Evolutionary conservation across 306 rosid genomes (phyloP).

Genomic region (Carpinus viminea): DNA sequence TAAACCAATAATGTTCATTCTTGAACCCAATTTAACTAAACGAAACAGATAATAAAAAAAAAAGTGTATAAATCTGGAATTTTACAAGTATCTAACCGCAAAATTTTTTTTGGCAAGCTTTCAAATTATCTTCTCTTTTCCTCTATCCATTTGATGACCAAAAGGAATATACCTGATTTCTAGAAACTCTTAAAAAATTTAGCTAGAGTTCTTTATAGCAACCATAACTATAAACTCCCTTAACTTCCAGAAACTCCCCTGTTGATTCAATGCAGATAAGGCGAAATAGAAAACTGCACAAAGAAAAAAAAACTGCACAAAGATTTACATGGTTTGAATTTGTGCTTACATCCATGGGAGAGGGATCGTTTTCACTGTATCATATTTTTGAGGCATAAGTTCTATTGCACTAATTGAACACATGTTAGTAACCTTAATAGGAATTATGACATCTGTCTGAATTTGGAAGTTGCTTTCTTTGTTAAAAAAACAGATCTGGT

Average conservation of each 20-base stretch:
- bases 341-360: no score
- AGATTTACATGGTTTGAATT: no score
- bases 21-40: background rate
- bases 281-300: no score
- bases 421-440: conserved; percentile 8
- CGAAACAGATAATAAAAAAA: background rate
- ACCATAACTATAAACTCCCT: background rate
- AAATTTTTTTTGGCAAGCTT: background rate
- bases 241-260: background rate
- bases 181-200: background rate
- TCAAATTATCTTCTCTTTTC: conserved; percentile 5
- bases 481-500: conserved; percentile 51
- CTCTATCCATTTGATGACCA: background rate
- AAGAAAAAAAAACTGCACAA: no score
- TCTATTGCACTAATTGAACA: conserved; percentile 1
- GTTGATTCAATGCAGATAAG: no score
- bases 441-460: conserved; percentile 26
- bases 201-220: background rate
- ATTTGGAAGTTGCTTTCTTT: conserved; percentile 23
- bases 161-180: background rate
- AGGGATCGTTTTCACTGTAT: no score
- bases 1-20: conserved; percentile 2
- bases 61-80: background rate
- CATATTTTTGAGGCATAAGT: conserved; percentile 4
- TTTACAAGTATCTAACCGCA: conserved; percentile 15